phyloP scores from a whole-genome alignment of 2,329 filamentous ascomycete species.

The Pseudogymnoascus sp. region DNA sequence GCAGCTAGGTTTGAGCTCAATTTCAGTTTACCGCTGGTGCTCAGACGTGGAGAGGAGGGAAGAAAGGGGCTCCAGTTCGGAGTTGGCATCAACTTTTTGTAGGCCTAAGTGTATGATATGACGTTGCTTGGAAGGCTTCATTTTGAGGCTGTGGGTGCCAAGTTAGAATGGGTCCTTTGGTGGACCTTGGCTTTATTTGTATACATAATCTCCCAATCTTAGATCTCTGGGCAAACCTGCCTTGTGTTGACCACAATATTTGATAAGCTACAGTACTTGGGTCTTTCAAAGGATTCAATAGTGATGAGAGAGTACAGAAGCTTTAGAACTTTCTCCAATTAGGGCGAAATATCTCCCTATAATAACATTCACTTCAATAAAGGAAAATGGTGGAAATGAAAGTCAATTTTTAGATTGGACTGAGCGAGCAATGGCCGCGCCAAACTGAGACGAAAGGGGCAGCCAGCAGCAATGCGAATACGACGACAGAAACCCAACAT shows the following conservation, averaged over 20 bases:
- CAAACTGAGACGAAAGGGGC: not conserved
- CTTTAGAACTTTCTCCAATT: not conserved
- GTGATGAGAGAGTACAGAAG: not conserved
- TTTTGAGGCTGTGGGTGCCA: not conserved
- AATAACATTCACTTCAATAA: not conserved
- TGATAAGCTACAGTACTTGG: not conserved
- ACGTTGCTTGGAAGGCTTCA: not conserved
- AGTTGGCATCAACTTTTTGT: slow-evolving; percentile 95
- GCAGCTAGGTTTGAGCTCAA: slow-evolving; percentile 93
- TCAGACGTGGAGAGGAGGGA: slow-evolving; percentile 75
- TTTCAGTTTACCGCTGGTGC: slow-evolving; percentile 78
- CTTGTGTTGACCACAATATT: not conserved
- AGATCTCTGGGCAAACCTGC: not conserved
- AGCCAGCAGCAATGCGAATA: not conserved
- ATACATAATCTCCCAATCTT: slow-evolving; percentile 7
- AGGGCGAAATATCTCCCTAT: not conserved
- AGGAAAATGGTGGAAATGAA: not conserved
- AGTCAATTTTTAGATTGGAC: not conserved
- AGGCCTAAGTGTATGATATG: not conserved
- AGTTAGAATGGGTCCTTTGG: not conserved
- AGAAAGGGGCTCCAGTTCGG: slow-evolving; percentile 91
- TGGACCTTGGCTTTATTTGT: not conserved
- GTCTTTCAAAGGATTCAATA: not conserved
- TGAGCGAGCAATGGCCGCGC: not conserved
- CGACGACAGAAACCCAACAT: not conserved